These are phyloP conservation scores for Sarocladium kiliense DNA, from an alignment of 2,329 filamentous ascomycete species.

Conservation along the genomic window DNA sequence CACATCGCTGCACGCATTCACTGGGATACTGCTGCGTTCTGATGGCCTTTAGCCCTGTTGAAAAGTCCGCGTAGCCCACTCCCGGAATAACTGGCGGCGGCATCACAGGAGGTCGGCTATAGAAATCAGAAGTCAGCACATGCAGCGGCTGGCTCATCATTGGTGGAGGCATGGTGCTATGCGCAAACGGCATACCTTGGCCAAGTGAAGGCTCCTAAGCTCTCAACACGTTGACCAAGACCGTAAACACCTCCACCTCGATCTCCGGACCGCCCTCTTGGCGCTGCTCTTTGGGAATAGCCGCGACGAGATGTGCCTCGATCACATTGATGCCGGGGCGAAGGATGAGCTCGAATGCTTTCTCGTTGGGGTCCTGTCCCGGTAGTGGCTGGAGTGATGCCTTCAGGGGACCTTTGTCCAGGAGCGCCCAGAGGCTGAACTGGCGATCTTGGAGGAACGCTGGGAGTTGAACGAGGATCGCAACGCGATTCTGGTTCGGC, in stretches of 20 bases:
- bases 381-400: constrained; percentile 41
- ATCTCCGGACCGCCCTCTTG: constrained; percentile 55
- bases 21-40: neutral
- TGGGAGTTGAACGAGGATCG: constrained; percentile 63
- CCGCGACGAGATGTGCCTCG: constrained; percentile 72
- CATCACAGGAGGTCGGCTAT: neutral
- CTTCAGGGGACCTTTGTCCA: constrained; percentile 61
- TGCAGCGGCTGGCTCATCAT: neutral
- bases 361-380: constrained; percentile 52
- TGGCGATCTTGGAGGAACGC: constrained; percentile 60
- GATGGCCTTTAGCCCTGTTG: neutral
- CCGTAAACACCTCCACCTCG: constrained; percentile 73
- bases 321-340: constrained; percentile 70
- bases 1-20: neutral
- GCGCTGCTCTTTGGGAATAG: constrained; percentile 56
- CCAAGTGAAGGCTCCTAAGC: constrained; percentile 21
- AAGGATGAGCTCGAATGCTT: constrained; percentile 71
- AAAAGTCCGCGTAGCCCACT: neutral
- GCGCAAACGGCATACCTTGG: neutral
- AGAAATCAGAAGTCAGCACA: neutral
- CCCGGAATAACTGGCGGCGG: neutral
- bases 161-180: neutral
- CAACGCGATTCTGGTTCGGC: constrained; percentile 61
- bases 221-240: constrained; percentile 67
- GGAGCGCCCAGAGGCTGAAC: constrained; percentile 70